phyloP scores from a whole-genome alignment of 352 stramenopile species.

The Phytopythium ostracodes region DNA sequence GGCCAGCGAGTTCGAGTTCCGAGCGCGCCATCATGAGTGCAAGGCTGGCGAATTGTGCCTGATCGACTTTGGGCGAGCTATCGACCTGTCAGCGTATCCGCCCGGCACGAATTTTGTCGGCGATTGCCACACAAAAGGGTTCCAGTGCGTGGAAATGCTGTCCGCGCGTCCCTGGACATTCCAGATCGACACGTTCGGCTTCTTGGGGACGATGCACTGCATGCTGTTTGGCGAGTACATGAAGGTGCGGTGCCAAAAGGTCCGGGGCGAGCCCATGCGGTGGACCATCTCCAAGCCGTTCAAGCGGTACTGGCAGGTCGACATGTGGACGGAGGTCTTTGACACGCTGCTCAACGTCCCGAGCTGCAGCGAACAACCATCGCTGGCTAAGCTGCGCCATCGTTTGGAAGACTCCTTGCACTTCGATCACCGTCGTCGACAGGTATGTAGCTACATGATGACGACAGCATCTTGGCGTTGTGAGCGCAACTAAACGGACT shows the following conservation, averaged over 20 bases:
- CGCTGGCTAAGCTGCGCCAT: conserved; percentile 33
- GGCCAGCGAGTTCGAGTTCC: not conserved
- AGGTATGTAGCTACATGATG: conserved; percentile 22
- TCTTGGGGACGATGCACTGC: conserved; percentile 71
- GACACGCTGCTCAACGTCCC: conserved; percentile 65
- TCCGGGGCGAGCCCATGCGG: conserved; percentile 14
- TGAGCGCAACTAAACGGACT: not conserved
- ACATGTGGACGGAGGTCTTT: conserved; percentile 75
- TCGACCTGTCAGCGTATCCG: conserved; percentile 65
- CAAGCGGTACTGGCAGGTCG: conserved; percentile 79
- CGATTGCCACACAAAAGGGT: conserved; percentile 81
- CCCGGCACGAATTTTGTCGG: conserved; percentile 52
- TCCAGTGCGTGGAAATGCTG: conserved; percentile 85
- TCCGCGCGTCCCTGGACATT: conserved; percentile 66
- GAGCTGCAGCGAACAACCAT: conserved; percentile 64
- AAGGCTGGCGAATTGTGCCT: conserved; percentile 51
- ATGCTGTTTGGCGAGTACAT: conserved; percentile 87
- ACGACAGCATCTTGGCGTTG: not conserved
- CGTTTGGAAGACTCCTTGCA: conserved; percentile 55
- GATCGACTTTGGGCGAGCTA: conserved; percentile 84
- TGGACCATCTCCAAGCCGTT: conserved; percentile 56
- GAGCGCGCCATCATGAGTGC: conserved; percentile 12
- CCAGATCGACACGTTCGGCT: conserved; percentile 84
- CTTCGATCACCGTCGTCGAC: conserved; percentile 30
- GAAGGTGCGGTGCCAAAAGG: conserved; percentile 39